These are phyloP conservation scores for Suaeda aralocaspica DNA, from an alignment of 148 eudicot genomes.

Conservation along the genomic window DNA sequence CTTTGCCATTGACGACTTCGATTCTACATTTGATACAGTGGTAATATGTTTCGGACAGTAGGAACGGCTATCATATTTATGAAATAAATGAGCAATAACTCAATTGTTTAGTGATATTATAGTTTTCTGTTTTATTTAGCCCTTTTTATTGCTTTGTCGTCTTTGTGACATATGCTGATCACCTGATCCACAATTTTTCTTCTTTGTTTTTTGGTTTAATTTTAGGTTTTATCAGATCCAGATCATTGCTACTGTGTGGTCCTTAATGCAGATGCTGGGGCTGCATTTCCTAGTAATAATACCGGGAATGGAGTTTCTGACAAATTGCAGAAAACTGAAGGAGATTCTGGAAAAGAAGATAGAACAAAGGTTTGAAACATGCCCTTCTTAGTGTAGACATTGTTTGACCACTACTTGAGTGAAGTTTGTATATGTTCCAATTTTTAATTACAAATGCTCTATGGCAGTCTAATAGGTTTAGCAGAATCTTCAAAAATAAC, in stretches of 20 bases:
- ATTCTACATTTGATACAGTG: conserved; percentile 97
- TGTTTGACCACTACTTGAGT: neutral
- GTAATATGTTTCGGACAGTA: conserved; percentile 36
- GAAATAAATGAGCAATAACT: neutral
- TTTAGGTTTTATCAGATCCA: conserved; percentile 89
- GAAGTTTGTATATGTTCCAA: neutral
- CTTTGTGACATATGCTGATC: neutral
- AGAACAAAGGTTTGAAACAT: conserved; percentile 59
- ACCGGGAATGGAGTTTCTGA: conserved; percentile 31
- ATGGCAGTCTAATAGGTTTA: neutral
- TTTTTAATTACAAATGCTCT: neutral
- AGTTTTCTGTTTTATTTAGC: neutral
- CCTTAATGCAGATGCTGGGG: conserved; percentile 87
- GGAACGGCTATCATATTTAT: neutral
- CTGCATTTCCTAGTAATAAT: conserved; percentile 76
- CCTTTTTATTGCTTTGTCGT: neutral
- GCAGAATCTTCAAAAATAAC: neutral
- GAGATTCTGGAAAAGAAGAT: conserved; percentile 37
- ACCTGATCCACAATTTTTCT: neutral
- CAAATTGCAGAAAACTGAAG: conserved; percentile 31
- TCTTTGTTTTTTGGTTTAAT: neutral
- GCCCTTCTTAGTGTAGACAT: neutral
- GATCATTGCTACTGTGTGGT: conserved; percentile 98
- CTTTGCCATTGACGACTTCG: conserved; percentile 98
- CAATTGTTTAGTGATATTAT: neutral